Evolutionary conservation across 2,329 filamentous ascomycete genomes (phyloP).

Genomic region (Ceratocystis huliohia): DNA sequence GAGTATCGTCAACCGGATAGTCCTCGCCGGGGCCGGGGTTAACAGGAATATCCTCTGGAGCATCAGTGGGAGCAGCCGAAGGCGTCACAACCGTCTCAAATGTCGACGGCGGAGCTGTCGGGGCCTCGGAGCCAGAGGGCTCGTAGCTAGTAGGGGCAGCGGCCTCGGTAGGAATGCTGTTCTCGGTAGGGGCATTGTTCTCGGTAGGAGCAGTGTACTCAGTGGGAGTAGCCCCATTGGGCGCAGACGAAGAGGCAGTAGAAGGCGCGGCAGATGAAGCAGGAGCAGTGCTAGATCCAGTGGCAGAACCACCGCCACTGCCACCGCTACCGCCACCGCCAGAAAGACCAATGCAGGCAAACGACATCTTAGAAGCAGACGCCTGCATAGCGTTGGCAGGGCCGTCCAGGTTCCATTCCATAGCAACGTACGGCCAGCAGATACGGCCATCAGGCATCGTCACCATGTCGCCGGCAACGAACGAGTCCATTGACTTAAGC

Average conservation of each 20-base stretch:
- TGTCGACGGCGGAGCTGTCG: background rate
- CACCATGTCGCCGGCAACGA: constrained; percentile 50
- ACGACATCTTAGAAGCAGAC: constrained; percentile 36
- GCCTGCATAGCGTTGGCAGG: constrained; percentile 22
- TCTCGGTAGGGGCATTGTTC: constrained; percentile 32
- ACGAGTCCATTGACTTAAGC: constrained; percentile 40
- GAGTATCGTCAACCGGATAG: background rate
- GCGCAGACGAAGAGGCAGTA: background rate
- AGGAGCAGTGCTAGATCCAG: background rate
- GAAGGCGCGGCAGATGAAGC: background rate
- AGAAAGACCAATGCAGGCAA: constrained; percentile 34
- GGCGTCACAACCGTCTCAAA: constrained; percentile 2
- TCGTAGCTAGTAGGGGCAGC: constrained; percentile 26
- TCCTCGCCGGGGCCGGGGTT: background rate
- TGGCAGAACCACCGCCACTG: background rate
- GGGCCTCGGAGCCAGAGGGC: background rate
- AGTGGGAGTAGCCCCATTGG: background rate
- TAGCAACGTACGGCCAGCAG: constrained; percentile 49
- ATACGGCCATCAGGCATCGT: constrained; percentile 45
- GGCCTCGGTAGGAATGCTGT: constrained; percentile 30
- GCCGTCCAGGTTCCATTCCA: constrained; percentile 38
- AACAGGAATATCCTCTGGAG: background rate
- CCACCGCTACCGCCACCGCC: background rate
- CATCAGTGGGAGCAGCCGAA: background rate
- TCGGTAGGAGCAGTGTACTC: constrained; percentile 21